phyloP scores from a whole-genome alignment of 148 eudicot genomes.

The Selenicereus undatus region DNA sequence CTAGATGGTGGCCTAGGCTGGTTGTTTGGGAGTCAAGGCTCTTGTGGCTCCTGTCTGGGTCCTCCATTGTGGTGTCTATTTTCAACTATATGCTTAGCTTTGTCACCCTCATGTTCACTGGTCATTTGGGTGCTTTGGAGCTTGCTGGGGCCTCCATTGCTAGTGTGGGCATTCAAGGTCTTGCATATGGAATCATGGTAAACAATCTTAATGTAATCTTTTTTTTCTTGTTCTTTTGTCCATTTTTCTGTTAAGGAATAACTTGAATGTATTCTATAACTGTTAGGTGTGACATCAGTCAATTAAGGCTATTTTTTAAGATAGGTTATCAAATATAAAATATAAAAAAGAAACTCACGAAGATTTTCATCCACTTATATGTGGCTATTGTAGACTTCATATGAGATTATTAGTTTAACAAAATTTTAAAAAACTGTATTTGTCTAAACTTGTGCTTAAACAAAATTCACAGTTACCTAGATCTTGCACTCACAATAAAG shows the following conservation, averaged over 20 bases:
- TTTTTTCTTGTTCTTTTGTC: slow-evolving; percentile 15
- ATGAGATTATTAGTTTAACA: too few species aligned
- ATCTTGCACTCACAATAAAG: too few species aligned
- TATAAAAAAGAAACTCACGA: too few species aligned
- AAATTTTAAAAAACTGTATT: too few species aligned
- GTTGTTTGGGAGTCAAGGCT: slow-evolving; percentile 54
- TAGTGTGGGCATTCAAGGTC: slow-evolving; percentile 46
- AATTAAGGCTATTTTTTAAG: too few species aligned
- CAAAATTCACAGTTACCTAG: too few species aligned
- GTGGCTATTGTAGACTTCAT: too few species aligned
- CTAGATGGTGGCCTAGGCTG: slow-evolving; percentile 44
- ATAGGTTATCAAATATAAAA: too few species aligned
- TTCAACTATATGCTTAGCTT: slow-evolving; percentile 59
- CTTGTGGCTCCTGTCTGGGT: slow-evolving; percentile 54
- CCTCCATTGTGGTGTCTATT: slow-evolving; percentile 47
- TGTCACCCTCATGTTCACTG: slow-evolving; percentile 42
- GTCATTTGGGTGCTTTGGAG: slow-evolving; percentile 42
- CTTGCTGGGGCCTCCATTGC: slow-evolving; percentile 50
- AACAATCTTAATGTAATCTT: background rate
- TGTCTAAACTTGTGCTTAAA: too few species aligned
- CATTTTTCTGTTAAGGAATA: slow-evolving; percentile 21
- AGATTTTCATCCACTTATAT: too few species aligned
- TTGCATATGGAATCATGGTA: slow-evolving; percentile 51
- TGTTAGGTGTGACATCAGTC: background rate
- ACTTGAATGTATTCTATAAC: background rate